Conservation (phyloP, 2,329 filamentous ascomycete species). For the Scortechinia acanthostroma region DNA sequence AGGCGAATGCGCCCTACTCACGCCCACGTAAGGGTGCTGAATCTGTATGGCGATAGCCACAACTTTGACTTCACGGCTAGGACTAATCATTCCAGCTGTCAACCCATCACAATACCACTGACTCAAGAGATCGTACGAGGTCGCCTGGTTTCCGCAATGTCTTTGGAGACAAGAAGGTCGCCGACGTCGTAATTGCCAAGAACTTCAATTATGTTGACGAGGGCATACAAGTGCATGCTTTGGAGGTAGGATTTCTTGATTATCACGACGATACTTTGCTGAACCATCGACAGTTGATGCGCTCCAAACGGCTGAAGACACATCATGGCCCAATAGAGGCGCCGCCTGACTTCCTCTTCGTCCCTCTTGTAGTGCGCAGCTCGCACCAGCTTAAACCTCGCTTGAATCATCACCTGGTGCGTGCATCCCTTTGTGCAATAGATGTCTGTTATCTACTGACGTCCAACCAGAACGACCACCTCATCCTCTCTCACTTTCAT, state of each 20-base stretch:
- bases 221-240: neutral
- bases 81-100: too few relatives aligned
- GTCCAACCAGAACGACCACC: neutral
- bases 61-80: too few relatives aligned
- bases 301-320: neutral
- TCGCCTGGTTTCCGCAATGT: too few relatives aligned
- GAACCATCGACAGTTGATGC: neutral
- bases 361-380: neutral
- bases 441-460: neutral
- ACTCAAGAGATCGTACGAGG: too few relatives aligned
- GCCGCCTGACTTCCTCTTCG: neutral
- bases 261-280: neutral
- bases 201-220: conserved; percentile 1
- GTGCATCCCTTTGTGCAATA: neutral
- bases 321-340: neutral
- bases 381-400: neutral
- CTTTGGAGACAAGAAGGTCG: too few relatives aligned
- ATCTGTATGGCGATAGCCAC: too few relatives aligned
- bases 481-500: neutral
- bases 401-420: neutral
- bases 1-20: too few relatives aligned
- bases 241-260: neutral
- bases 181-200: neutral
- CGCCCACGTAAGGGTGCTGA: too few relatives aligned
- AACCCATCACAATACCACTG: too few relatives aligned